Base-by-base conservation (phyloP, 306 rosid species). In the Canavalia ensiformis region DNA sequence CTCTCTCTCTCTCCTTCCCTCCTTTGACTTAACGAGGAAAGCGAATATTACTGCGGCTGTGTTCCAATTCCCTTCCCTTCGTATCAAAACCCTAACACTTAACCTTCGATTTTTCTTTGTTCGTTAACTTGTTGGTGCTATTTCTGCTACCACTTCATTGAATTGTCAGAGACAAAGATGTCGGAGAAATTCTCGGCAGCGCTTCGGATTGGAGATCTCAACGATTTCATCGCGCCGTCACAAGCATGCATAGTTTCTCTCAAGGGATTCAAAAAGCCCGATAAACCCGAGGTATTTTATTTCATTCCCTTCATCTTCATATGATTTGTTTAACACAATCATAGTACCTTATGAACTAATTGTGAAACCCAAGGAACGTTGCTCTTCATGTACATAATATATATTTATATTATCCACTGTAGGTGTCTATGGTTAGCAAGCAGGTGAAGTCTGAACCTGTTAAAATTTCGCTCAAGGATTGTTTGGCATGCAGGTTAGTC, bases 401-500 rank as follows among this genome's bases (percentile, higher is more conserved):
- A n/a, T 29, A 2, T 30, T 58, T 18, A 18, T 18, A 18, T 29
- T 30, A 0, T 13, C 5, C 41, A 2, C 37, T 82, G 50, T 82
- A 95, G 99, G 94, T 95, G 74, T 82, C 90, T 34, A 82, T 65
- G 75, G 83, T 94, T 29, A 80, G 66, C 44, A 86, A 75, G 87
- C 89, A 86, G 86, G 77, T 85, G 83, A 86, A 88, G 84, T 57
- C 88, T 51, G 99, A 91, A 54, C 98, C 99, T 10, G 99, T 95
- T 41, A 93, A 95, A 77, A 90, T 93, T 84, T 95, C 99, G 5
- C 94, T 93, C 74, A 95, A 95, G 87, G 99, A 95, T 83, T 95
- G 98, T 86, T 89, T 93, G 90, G 99, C 98, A 58, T 95, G 98
- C 97, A 95, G 99, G 99, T 93, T 63, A 25, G 63, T 80, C 62